Conservation (phyloP, 306 rosid species). For the Acacia melanoxylon region DNA sequence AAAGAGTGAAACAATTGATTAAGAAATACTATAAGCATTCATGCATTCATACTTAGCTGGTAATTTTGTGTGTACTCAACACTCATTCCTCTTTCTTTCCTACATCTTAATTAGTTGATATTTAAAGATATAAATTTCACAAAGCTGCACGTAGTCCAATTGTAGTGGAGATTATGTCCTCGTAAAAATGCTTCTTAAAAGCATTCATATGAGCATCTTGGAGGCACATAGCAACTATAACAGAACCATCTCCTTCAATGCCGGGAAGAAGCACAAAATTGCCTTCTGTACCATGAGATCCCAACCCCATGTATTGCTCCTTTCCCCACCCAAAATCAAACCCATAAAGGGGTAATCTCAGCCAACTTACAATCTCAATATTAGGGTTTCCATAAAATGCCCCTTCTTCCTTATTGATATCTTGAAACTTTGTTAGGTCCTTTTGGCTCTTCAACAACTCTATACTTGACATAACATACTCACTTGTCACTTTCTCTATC, state of each 20-base stretch:
- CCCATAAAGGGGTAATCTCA: slow-evolving; percentile 52
- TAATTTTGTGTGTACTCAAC: too few relatives aligned
- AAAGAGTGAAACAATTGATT: background rate
- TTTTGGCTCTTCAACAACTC: slow-evolving; percentile 35
- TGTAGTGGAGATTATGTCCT: slow-evolving; percentile 18
- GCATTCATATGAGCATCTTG: slow-evolving; percentile 52
- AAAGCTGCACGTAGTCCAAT: too few relatives aligned
- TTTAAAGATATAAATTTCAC: too few relatives aligned
- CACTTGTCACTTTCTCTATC: slow-evolving; percentile 42
- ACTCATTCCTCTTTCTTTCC: too few relatives aligned
- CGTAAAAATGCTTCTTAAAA: slow-evolving; percentile 52
- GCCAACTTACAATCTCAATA: slow-evolving; percentile 56
- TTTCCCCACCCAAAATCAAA: slow-evolving; percentile 76
- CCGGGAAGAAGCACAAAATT: slow-evolving; percentile 42
- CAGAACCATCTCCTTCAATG: slow-evolving; percentile 47
- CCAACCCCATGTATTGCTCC: slow-evolving; percentile 52
- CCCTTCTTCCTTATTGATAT: slow-evolving; percentile 24
- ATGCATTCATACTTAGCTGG: background rate
- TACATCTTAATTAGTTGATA: too few relatives aligned
- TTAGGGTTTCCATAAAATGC: slow-evolving; percentile 53
- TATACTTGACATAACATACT: slow-evolving; percentile 40
- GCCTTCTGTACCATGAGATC: slow-evolving; percentile 51
- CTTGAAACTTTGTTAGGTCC: slow-evolving; percentile 53
- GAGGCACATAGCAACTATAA: slow-evolving; percentile 46
- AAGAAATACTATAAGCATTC: background rate